A percentile compares a stretch with the other conserved stretches of the same genome.
Evolutionary conservation across 768 basidiomycete species (phyloP).

Genomic region (Zangia roseola): DNA sequence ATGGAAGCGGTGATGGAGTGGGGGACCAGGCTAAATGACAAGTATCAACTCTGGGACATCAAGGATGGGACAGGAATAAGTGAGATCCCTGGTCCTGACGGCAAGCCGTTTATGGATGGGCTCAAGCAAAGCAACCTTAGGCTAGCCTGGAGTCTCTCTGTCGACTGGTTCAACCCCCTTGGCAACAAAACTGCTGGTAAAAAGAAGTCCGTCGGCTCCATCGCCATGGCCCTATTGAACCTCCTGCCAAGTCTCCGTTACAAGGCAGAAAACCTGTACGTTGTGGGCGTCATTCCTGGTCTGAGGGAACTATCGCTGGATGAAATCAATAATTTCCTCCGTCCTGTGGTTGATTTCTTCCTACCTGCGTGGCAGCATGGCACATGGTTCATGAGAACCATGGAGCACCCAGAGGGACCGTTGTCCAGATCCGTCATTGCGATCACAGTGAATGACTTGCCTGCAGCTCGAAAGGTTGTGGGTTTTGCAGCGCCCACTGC

Average conservation of each 20-base stretch:
- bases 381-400: slow-evolving; percentile 16
- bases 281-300: slow-evolving; percentile 36
- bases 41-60: not conserved
- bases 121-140: slow-evolving; percentile 8
- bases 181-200: slow-evolving; percentile 20
- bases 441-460: not conserved
- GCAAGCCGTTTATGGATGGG: slow-evolving; percentile 3
- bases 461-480: not conserved
- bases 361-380: slow-evolving; percentile 31
- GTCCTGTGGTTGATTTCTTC: slow-evolving; percentile 8
- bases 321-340: slow-evolving; percentile 35
- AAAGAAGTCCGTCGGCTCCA: slow-evolving; percentile 5
- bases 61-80: not conserved
- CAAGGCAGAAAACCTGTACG: slow-evolving; percentile 35
- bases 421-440: slow-evolving; percentile 29
- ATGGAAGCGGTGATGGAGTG: slow-evolving; percentile 30
- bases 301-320: slow-evolving; percentile 31
- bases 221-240: slow-evolving; percentile 22
- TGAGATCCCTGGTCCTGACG: not conserved
- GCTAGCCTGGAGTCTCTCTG: slow-evolving; percentile 22
- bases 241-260: slow-evolving; percentile 15
- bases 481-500: not conserved
- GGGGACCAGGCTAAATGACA: not conserved
- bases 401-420: slow-evolving; percentile 18
- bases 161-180: slow-evolving; percentile 26